These are phyloP conservation scores for Cymbopogon citratus DNA, from an alignment of 176 grass and related monocot genomes.

Conservation along the genomic window DNA sequence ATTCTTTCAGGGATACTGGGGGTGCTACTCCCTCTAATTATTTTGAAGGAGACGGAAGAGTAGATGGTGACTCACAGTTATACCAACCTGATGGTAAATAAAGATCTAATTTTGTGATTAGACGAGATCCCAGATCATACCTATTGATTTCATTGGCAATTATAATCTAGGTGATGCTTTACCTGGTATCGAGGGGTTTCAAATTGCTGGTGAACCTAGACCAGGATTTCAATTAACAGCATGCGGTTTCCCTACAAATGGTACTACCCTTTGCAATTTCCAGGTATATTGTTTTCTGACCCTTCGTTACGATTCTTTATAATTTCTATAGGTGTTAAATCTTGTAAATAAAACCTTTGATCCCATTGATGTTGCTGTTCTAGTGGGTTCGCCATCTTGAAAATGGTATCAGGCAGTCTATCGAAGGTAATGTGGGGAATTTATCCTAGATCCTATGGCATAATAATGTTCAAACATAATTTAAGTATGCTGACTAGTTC, in stretches of 20 bases:
- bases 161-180: conserved; percentile 49
- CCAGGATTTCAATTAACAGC: conserved; percentile 59
- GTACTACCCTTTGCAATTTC: conserved; percentile 95
- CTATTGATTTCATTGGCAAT: conserved; percentile 36
- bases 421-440: conserved; percentile 62
- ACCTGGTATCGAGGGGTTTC: conserved; percentile 82
- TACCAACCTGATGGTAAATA: conserved; percentile 58
- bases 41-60: conserved; percentile 32
- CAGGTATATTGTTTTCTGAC: conserved; percentile 51
- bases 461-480: conserved; percentile 2
- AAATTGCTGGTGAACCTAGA: conserved; percentile 71
- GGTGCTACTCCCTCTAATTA: conserved; percentile 39
- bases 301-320: conserved; percentile 20
- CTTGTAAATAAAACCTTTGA: conserved; percentile 11
- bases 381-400: conserved; percentile 89
- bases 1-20: conserved; percentile 54
- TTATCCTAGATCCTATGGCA: conserved; percentile 5
- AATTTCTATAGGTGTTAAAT: conserved; percentile 5
- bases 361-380: conserved; percentile 22
- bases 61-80: conserved; percentile 24
- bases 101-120: conserved; percentile 16
- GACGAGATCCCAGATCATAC: conserved; percentile 15
- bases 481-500: conserved; percentile 17
- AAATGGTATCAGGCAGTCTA: conserved; percentile 70
- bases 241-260: conserved; percentile 78